Conservation (phyloP, 2,329 filamentous ascomycete genomes). For the Botrytis cinerea region DNA sequence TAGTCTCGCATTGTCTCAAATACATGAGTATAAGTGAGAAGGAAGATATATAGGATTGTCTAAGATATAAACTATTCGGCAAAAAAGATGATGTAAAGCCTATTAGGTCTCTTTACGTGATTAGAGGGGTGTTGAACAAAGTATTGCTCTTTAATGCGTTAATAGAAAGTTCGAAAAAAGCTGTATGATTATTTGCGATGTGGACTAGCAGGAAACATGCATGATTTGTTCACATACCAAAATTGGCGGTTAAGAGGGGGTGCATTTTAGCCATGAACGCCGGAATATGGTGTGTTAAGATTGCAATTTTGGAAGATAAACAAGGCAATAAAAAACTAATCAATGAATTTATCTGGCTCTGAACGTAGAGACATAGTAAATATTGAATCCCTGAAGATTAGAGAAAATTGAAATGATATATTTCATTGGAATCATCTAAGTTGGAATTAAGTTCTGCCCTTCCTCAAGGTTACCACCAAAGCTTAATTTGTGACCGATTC, state of each 20-base stretch:
- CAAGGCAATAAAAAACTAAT: neutral
- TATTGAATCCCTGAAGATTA: neutral
- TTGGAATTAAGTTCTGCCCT: neutral
- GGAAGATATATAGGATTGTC: neutral
- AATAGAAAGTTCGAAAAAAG: neutral
- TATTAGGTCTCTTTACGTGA: neutral
- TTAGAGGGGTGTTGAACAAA: neutral
- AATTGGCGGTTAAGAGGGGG: no score
- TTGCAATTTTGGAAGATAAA: fast-evolving
- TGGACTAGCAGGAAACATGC: neutral
- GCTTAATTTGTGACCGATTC: neutral
- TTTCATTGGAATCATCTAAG: neutral
- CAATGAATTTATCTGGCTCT: fast-evolving
- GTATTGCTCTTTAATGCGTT: neutral
- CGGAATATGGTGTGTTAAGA: neutral
- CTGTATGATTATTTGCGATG: neutral
- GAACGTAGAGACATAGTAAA: fast-evolving
- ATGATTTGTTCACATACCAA: neutral
- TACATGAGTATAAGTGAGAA: neutral
- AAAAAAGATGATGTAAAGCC: neutral
- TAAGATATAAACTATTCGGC: neutral
- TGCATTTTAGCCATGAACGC: neutral
- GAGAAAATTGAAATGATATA: neutral
- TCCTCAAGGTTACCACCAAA: neutral
- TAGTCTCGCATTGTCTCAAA: neutral